Evolutionary conservation across 768 basidiomycete species (phyloP).

Genomic region (Lactarius quietus): DNA sequence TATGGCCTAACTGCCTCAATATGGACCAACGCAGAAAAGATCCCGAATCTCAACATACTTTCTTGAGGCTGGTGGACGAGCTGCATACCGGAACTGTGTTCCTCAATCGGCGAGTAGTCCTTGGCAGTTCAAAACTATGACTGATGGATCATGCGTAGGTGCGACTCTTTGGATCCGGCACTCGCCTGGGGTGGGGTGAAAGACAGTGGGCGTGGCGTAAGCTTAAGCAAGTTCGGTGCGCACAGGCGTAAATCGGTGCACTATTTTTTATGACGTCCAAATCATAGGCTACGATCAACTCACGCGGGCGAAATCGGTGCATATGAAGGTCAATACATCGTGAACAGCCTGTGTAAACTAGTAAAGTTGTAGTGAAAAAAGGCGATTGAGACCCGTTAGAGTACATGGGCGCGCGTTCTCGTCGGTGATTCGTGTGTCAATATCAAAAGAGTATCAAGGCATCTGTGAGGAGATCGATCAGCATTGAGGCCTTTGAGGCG

Average conservation of each 20-base stretch:
- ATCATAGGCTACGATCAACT: slow-evolving; percentile 81
- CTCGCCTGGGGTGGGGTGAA: slow-evolving; percentile 95
- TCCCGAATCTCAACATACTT: slow-evolving; percentile 60
- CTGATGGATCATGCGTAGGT: slow-evolving; percentile 40
- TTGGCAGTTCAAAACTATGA: not conserved
- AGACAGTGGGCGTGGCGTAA: slow-evolving; percentile 87
- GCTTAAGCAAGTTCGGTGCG: slow-evolving; percentile 84
- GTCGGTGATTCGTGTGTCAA: not conserved
- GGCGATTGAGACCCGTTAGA: not conserved
- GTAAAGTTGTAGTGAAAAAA: not conserved
- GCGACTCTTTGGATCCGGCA: slow-evolving; percentile 90
- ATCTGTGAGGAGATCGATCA: slow-evolving; percentile 6
- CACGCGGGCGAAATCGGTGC: slow-evolving; percentile 73
- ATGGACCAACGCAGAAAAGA: slow-evolving; percentile 78
- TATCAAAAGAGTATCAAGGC: not conserved
- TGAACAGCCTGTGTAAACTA: not conserved
- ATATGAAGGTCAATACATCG: slow-evolving; percentile 72
- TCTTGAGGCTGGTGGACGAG: slow-evolving; percentile 62
- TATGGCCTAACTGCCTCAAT: slow-evolving; percentile 94
- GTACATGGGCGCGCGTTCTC: not conserved
- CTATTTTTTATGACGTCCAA: slow-evolving; percentile 8
- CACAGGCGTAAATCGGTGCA: slow-evolving; percentile 10
- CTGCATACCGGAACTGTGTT: slow-evolving; percentile 92
- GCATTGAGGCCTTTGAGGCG: not conserved
- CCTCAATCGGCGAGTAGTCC: slow-evolving; percentile 62